Evolutionary conservation across 176 grass and related monocot species (phyloP), one percentile per base, ranked within the genome.

Genomic region (Zoysia pacifica): DNA sequence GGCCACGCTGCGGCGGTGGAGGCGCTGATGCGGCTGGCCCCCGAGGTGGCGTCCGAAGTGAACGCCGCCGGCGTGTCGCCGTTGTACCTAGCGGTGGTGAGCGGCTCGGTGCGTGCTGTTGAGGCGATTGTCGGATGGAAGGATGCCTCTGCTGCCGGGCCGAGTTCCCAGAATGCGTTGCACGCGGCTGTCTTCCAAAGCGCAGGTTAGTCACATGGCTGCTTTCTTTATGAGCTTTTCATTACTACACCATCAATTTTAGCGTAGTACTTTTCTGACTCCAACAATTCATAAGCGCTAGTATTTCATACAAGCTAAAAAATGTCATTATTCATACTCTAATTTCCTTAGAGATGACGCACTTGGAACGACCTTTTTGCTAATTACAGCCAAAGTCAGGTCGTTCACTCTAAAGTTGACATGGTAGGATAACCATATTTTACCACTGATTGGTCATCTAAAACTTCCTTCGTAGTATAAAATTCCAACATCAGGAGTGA

Each of bases 11-110:
- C 5, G 12, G 62, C 54, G 6, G 86, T 72, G 36, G 46, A 86
- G 59, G 19, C 3, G 28, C 72, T 92, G 35, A 10, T 84, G 79
- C 2, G 3, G 40, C 11, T 37, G 7, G 83, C 48, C 7, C 82
- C 65, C 0, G 77, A 82, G 38, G 15, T 76, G 4, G 86, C 86
- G 11, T n/a, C n/a, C 0, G 59, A 75, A 14, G 3, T 13, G 3
- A 76, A 89, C 56, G 39, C 4, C 3, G n/a, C 67, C 6, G 90
- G 54, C 3, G 74, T 79, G 37, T 89, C 83, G 11, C n/a, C 79
- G 7, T 75, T 92, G 0, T 92, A 86, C 79, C 54, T 92, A 19
- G 90, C 90, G 2, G 74, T 81, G 15, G 65, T 80, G 65, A 81
- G 69, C 72, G 2, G 56, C 45, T 88, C 81, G 1, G 61, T 64